Evolutionary conservation across 116 monocot genomes (phyloP).

Genomic region (Zostera marina): DNA sequence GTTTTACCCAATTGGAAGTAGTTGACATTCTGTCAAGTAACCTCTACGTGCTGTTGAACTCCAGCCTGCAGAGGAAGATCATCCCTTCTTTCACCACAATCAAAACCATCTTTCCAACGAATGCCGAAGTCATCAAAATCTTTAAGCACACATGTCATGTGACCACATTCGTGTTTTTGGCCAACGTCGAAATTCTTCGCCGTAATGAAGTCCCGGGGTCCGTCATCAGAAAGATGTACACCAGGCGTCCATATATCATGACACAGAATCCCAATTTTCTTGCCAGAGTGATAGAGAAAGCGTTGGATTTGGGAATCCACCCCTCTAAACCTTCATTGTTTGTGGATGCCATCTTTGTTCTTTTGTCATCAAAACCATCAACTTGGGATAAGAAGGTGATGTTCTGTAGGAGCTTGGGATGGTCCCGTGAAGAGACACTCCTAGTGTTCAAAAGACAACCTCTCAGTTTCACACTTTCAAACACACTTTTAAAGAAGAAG

Average conservation of each 20-base stretch:
- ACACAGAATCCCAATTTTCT: no score
- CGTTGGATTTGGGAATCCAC: slow-evolving; percentile 12
- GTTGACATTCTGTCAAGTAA: neutral
- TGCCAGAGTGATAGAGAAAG: no score
- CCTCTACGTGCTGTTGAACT: neutral
- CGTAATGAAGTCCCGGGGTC: neutral
- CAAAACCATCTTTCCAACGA: slow-evolving; percentile 1
- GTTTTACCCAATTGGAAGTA: neutral
- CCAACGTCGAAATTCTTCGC: neutral
- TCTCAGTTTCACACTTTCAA: slow-evolving; percentile 11
- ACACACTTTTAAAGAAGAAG: slow-evolving; percentile 8
- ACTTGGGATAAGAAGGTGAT: slow-evolving; percentile 27
- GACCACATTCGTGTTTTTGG: neutral
- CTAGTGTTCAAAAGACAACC: slow-evolving; percentile 24
- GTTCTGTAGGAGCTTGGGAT: slow-evolving; percentile 22
- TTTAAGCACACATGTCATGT: neutral
- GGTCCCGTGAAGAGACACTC: slow-evolving; percentile 8
- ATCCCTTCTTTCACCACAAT: neutral
- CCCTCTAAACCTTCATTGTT: slow-evolving; percentile 12
- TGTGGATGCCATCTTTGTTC: slow-evolving; percentile 9
- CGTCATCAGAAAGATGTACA: neutral
- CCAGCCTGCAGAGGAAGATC: neutral
- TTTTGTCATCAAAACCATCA: neutral
- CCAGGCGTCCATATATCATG: neutral
- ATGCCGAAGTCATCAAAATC: neutral